Conservation (phyloP, 352 stramenopile genomes). For the Phytophthora nicotianae region DNA sequence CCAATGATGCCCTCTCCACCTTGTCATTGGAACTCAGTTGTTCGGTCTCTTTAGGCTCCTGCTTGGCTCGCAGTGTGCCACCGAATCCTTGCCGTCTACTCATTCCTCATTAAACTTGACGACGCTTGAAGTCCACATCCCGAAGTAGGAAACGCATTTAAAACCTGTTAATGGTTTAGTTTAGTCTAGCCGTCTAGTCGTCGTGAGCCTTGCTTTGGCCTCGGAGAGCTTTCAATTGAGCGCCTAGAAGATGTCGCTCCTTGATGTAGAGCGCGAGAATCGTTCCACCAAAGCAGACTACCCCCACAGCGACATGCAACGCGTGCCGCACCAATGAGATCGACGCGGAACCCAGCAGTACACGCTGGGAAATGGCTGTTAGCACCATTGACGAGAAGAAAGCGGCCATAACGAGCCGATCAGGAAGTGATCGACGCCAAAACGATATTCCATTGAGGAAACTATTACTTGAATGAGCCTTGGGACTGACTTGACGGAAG, state of each 20-base stretch:
- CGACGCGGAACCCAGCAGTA: constrained; percentile 45
- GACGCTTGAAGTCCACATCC: constrained; percentile 25
- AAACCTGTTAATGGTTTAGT: constrained; percentile 5
- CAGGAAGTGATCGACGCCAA: constrained; percentile 54
- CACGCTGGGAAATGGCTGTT: constrained; percentile 38
- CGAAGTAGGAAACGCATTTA: constrained; percentile 10
- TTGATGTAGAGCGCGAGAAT: constrained; percentile 49
- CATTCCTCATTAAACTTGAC: constrained; percentile 11
- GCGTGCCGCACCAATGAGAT: constrained; percentile 40
- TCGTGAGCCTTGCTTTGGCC: constrained; percentile 25
- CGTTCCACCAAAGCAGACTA: constrained; percentile 49
- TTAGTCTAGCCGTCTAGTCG: constrained; percentile 27
- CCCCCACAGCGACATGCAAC: constrained; percentile 53
- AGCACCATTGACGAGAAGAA: constrained; percentile 52
- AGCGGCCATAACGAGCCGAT: constrained; percentile 52
- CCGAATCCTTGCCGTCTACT: constrained; percentile 10
- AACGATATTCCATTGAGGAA: constrained; percentile 41
- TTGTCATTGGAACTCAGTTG: constrained; percentile 1
- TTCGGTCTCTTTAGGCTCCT: constrained; percentile 3
- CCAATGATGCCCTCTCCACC: constrained; percentile 4
- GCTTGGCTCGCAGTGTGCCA: constrained; percentile 12
- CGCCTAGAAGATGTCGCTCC: constrained; percentile 48
- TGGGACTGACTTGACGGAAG: constrained; percentile 35
- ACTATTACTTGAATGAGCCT: background rate
- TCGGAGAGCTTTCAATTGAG: constrained; percentile 40